phyloP scores from a whole-genome alignment of 2,329 filamentous ascomycete genomes.

The Arthrocladium fulminans region DNA sequence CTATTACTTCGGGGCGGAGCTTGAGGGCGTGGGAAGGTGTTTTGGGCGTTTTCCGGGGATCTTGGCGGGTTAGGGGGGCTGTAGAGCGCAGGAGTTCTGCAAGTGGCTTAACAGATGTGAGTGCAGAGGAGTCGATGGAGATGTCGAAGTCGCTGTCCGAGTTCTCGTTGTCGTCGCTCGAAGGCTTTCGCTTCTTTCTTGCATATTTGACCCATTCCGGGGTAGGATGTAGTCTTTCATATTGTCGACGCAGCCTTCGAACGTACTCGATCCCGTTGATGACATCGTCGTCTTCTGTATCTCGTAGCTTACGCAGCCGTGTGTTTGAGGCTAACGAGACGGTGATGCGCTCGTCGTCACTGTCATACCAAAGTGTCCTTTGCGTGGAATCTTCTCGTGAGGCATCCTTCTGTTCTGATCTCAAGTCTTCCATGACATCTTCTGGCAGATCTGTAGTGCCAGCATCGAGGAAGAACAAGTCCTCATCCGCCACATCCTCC shows the following conservation, averaged over 20 bases:
- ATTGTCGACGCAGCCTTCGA: constrained; percentile 70
- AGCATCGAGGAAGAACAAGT: constrained; percentile 78
- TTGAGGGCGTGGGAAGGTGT: constrained; percentile 51
- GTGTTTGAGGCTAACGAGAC: constrained; percentile 71
- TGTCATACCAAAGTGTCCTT: constrained; percentile 76
- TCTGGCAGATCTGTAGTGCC: constrained; percentile 39
- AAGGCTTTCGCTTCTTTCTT: constrained; percentile 17
- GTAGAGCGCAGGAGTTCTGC: constrained; percentile 71
- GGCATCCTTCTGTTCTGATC: constrained; percentile 29
- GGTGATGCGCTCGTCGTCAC: constrained; percentile 80
- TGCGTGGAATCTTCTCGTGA: constrained; percentile 17
- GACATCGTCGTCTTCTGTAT: constrained; percentile 73
- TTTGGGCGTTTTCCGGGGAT: constrained; percentile 37
- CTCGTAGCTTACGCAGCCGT: constrained; percentile 71
- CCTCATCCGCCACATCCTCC: constrained; percentile 64
- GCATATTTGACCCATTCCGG: constrained; percentile 50
- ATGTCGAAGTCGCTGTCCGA: constrained; percentile 43
- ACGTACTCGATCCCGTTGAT: constrained; percentile 81
- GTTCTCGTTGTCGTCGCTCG: constrained; percentile 31
- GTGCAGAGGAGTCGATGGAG: constrained; percentile 32
- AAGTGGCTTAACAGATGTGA: constrained; percentile 56
- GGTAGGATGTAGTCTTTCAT: constrained; percentile 50
- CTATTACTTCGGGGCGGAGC: constrained; percentile 75
- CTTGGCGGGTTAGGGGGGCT: constrained; percentile 52
- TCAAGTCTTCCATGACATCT: constrained; percentile 28